phyloP scores from a whole-genome alignment of 306 rosid species.

The Fragaria iinumae region DNA sequence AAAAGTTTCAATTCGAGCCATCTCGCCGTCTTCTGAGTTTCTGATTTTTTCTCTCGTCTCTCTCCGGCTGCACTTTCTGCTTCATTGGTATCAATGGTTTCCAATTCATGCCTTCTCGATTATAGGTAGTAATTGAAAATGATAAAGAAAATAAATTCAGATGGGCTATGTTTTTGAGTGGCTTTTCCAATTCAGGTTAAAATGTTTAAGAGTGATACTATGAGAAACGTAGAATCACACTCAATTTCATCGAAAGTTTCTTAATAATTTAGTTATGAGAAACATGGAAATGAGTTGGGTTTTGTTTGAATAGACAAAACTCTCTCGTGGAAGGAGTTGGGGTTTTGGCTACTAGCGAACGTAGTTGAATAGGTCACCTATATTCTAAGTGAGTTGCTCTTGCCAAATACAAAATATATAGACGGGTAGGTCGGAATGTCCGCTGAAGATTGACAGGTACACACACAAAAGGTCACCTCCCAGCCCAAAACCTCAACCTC shows the following conservation, averaged over 20 bases:
- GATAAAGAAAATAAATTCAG: too few relatives aligned
- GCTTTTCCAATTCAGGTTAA: not conserved
- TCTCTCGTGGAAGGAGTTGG: not conserved
- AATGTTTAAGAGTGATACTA: too few relatives aligned
- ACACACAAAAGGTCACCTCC: not conserved
- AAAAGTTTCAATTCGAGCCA: too few relatives aligned
- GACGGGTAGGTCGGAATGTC: conserved; percentile 49
- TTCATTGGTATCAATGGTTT: too few relatives aligned
- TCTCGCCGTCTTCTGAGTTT: too few relatives aligned
- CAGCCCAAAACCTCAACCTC: conserved; percentile 3
- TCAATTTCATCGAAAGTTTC: too few relatives aligned
- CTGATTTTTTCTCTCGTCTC: too few relatives aligned
- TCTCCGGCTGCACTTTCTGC: too few relatives aligned
- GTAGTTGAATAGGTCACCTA: not conserved
- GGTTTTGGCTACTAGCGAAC: not conserved
- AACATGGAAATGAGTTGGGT: not conserved
- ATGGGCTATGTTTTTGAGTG: too few relatives aligned
- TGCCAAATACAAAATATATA: not conserved
- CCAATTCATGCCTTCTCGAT: too few relatives aligned
- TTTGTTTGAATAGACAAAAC: not conserved
- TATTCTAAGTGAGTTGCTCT: not conserved
- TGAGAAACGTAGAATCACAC: too few relatives aligned
- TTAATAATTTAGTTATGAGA: not conserved
- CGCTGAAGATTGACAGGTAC: conserved; percentile 25
- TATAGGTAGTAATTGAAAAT: too few relatives aligned